Evolutionary conservation across 2,329 filamentous ascomycete genomes (phyloP), one percentile per base, ranked within the genome.

Genomic region (Talaromyces sp.): DNA sequence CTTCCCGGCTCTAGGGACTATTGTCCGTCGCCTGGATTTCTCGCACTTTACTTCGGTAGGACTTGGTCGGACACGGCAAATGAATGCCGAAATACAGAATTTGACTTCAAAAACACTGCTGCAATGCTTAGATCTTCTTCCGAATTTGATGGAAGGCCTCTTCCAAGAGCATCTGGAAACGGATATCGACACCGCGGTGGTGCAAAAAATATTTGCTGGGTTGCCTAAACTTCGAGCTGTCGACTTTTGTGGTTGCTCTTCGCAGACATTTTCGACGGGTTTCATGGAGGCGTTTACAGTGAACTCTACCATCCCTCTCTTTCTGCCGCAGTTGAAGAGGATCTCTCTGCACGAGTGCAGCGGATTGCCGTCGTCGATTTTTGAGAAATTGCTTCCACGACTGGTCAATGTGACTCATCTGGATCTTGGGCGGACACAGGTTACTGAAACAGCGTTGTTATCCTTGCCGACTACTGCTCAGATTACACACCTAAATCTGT

Each of bases 21-120:
- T 93, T 71, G 90, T 94, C 52, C 87, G 90, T 65, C 88, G 91
- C 60, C 81, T 94, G 54, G 91, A 95, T 78, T 93, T 95, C 72
- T 93, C 90, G 67, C 91, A 93, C 81, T 93, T 93, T 78, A 93
- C 92, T 75, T 91, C 90, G 24, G 87, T 90, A 63, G 89, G 90
- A 63, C 83, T 92, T 68, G 92, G 93, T 73, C 85, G 86, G 67
- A 92, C 89, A 16, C 89, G 88, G 69, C 87, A 88, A 75, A 89
- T 92, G 83, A 88, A 91, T 65, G 84, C 85, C 24, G 85, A 90
- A 76, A 91, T 91, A 65, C 87, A 87, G 73, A 93, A 93, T 77
- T 77, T 95, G 71, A 94, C 91, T 22, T 83, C 89, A 14, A 85
- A 87, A 73, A 94, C 90, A 5, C 82, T 95, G 57, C 79, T 89